Evolutionary conservation across 2,329 filamentous ascomycete genomes (phyloP).

Genomic region (Neonectria hederae): DNA sequence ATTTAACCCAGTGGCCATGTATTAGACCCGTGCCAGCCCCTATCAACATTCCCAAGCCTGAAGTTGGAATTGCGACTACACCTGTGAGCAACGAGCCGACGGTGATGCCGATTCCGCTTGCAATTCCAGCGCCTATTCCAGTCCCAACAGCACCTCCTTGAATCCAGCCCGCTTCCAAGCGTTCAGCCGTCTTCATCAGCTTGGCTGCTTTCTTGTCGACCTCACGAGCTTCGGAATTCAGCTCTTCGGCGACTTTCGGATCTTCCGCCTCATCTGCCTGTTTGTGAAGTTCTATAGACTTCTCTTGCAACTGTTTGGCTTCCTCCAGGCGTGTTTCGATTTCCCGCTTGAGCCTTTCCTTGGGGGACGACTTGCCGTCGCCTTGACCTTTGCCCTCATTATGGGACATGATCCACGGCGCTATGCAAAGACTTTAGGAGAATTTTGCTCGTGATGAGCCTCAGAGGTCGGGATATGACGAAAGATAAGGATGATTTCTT

Average conservation of each 20-base stretch:
- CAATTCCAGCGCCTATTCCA: constrained; percentile 35
- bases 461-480: background rate
- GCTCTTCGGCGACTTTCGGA: constrained; percentile 23
- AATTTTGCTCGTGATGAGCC: background rate
- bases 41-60: constrained; percentile 31
- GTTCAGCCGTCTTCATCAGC: constrained; percentile 35
- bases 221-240: constrained; percentile 26
- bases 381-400: constrained; percentile 10
- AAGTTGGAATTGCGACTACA: constrained; percentile 33
- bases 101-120: constrained; percentile 30
- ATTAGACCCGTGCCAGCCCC: constrained; percentile 33
- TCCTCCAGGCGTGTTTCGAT: constrained; percentile 31
- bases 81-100: constrained; percentile 33
- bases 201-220: constrained; percentile 36
- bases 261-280: constrained; percentile 27
- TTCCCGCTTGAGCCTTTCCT: constrained; percentile 29
- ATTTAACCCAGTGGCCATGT: constrained; percentile 36
- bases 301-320: constrained; percentile 25
- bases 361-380: constrained; percentile 12
- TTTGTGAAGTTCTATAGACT: constrained; percentile 31
- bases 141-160: constrained; percentile 37
- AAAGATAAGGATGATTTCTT: background rate
- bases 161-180: constrained; percentile 33
- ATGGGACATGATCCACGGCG: constrained; percentile 12
- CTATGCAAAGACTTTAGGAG: background rate